These are phyloP conservation scores for Triangularia verruculosa DNA, from an alignment of 2,329 filamentous ascomycete species.

Conservation along the genomic window DNA sequence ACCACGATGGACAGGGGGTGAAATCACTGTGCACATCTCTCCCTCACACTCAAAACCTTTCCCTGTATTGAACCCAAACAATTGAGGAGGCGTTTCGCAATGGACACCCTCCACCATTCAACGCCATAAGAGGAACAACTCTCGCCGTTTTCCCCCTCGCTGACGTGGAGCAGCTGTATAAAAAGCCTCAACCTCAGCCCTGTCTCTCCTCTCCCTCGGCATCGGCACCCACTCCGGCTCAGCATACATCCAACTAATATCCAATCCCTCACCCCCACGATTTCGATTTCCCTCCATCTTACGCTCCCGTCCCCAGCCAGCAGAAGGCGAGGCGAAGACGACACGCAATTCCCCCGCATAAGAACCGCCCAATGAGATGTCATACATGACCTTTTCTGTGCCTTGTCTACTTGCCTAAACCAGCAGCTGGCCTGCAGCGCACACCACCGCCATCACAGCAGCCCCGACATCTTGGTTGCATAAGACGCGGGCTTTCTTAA, in stretches of 20 bases:
- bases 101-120: not conserved
- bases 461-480: not conserved
- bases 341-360: not conserved
- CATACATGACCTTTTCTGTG: not conserved
- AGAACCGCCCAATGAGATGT: not conserved
- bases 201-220: not conserved
- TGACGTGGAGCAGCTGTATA: not conserved
- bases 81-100: not conserved
- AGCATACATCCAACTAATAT: too few species aligned
- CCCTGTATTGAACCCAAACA: not conserved
- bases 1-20: not conserved
- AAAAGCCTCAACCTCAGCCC: not conserved
- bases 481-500: not conserved
- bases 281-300: not conserved
- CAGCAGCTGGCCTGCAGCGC: not conserved
- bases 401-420: not conserved
- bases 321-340: not conserved
- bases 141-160: not conserved
- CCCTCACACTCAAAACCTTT: not conserved
- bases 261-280: not conserved
- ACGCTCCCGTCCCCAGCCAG: too few species aligned
- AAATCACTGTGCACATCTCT: not conserved
- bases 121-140: not conserved
- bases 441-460: not conserved
- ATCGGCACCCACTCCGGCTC: not conserved